These are phyloP conservation scores for Termitomyces sp. DNA, from an alignment of 768 basidiomycete genomes.

Conservation along the genomic window DNA sequence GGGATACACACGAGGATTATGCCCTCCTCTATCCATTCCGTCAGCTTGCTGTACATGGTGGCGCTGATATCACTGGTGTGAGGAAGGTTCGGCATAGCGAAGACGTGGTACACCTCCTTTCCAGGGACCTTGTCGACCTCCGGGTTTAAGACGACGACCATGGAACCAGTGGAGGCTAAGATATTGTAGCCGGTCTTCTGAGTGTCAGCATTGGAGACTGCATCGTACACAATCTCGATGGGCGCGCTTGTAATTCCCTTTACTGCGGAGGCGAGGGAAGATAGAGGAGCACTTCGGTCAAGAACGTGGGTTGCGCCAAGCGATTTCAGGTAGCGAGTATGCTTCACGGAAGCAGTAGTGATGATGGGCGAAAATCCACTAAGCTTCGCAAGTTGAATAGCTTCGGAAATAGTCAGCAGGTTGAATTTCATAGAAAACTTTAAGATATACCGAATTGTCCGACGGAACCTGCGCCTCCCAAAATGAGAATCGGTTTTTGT, in stretches of 20 bases:
- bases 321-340: slow-evolving; percentile 22
- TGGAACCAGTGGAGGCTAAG: slow-evolving; percentile 30
- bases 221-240: slow-evolving; percentile 21
- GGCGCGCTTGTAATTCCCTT: slow-evolving; percentile 12
- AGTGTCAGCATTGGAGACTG: slow-evolving; percentile 28
- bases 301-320: slow-evolving; percentile 34
- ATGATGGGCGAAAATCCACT: slow-evolving; percentile 37
- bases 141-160: slow-evolving; percentile 18
- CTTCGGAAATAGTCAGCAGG: slow-evolving; percentile 17
- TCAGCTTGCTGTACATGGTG: slow-evolving; percentile 18
- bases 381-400: slow-evolving; percentile 29
- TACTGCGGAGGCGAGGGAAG: slow-evolving; percentile 1
- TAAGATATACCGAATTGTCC: slow-evolving; percentile 16
- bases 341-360: slow-evolving; percentile 23
- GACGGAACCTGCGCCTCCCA: slow-evolving; percentile 18
- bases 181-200: slow-evolving; percentile 29
- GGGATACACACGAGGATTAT: slow-evolving; percentile 24
- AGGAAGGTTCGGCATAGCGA: slow-evolving; percentile 19
- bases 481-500: slow-evolving; percentile 14
- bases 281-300: slow-evolving; percentile 13
- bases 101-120: slow-evolving; percentile 11
- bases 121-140: slow-evolving; percentile 3
- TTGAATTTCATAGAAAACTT: background rate
- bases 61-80: slow-evolving; percentile 13
- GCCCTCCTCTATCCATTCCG: slow-evolving; percentile 26